phyloP scores from a whole-genome alignment of 2,329 filamentous ascomycete genomes.

The Penicillium polonicum region DNA sequence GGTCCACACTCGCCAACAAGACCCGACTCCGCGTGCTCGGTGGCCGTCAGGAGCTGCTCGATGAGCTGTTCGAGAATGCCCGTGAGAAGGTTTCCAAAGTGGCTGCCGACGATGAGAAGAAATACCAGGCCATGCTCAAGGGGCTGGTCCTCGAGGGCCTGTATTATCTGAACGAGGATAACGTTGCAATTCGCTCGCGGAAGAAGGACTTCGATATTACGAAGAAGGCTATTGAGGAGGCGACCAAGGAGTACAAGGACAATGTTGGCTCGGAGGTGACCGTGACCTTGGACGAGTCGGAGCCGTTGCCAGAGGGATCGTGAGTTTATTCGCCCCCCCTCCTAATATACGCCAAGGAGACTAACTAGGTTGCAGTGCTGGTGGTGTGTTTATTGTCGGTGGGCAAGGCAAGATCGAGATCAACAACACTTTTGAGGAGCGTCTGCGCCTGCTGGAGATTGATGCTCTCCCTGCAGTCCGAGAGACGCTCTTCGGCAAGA shows the following conservation, averaged over 20 bases:
- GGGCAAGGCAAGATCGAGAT: conserved; percentile 93
- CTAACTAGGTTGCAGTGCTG: conserved; percentile 59
- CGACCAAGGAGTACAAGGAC: conserved; percentile 80
- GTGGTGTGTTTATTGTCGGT: conserved; percentile 77
- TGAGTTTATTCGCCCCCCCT: conserved; percentile 52
- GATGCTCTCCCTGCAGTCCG: conserved; percentile 82
- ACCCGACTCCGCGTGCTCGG: conserved; percentile 84
- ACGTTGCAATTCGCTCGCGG: conserved; percentile 70
- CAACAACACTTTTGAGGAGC: conserved; percentile 96
- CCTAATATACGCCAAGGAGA: not conserved
- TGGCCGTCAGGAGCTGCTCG: conserved; percentile 85
- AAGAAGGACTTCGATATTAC: conserved; percentile 75
- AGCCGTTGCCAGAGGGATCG: conserved; percentile 77
- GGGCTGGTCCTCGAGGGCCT: conserved; percentile 83
- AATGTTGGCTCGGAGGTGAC: conserved; percentile 67
- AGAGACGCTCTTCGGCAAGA: conserved; percentile 86
- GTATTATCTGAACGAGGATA: conserved; percentile 81
- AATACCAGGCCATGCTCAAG: conserved; percentile 75
- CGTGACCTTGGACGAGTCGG: conserved; percentile 72
- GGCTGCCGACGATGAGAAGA: conserved; percentile 52
- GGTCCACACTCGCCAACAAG: conserved; percentile 95
- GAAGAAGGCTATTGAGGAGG: conserved; percentile 74
- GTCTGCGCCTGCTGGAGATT: conserved; percentile 78
- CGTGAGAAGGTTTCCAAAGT: conserved; percentile 67
- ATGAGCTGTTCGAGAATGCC: conserved; percentile 82